Conservation (phyloP, 116 monocot species). For the Zostera marina region DNA sequence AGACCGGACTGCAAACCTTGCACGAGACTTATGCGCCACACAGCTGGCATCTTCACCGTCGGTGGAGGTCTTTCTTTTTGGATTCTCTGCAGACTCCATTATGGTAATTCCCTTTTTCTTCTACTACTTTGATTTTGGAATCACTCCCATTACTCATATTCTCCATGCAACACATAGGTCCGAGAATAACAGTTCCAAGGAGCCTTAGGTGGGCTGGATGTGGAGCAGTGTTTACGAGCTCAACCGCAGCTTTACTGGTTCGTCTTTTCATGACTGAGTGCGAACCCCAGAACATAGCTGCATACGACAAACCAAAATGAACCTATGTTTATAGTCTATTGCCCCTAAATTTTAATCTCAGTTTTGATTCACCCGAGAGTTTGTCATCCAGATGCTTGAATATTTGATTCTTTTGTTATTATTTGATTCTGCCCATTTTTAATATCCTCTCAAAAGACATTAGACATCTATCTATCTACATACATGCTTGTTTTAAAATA, state of each 20-base stretch:
- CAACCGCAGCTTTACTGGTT: conserved; percentile 50
- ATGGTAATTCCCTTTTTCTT: conserved; percentile 25
- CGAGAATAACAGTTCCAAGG: conserved; percentile 68
- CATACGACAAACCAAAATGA: conserved; percentile 39
- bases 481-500: too few relatives aligned
- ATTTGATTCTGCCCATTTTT: too few relatives aligned
- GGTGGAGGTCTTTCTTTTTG: conserved; percentile 75
- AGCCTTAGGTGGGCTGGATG: conserved; percentile 71
- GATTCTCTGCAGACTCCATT: conserved; percentile 73
- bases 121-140: not conserved
- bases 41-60: conserved; percentile 50
- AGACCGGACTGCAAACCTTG: conserved; percentile 79
- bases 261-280: conserved; percentile 83
- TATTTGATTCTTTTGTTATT: too few relatives aligned
- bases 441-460: too few relatives aligned
- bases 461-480: too few relatives aligned
- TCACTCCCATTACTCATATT: too few relatives aligned
- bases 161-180: conserved; percentile 32
- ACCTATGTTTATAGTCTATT: not conserved
- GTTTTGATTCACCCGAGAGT: too few relatives aligned
- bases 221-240: conserved; percentile 56
- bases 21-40: conserved; percentile 60
- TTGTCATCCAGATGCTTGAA: too few relatives aligned
- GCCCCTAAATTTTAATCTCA: too few relatives aligned
- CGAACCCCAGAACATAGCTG: conserved; percentile 85